Evolutionary conservation across 768 basidiomycete genomes (phyloP), one percentile per base, ranked within the genome.

Genomic region (Chalciporus sphaerocephalus): DNA sequence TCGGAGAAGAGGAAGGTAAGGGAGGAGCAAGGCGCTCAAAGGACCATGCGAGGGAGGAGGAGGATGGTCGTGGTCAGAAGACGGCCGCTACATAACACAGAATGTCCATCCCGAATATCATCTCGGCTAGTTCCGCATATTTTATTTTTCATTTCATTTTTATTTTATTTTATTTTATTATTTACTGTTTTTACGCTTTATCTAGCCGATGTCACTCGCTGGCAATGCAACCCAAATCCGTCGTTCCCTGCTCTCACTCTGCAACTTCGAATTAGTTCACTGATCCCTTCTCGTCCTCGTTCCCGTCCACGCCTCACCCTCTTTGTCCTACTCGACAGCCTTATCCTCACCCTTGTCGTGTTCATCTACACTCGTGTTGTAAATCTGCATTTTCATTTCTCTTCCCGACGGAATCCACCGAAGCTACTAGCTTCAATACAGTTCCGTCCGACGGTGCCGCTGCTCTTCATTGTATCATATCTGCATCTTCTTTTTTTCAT

Each of bases 1-100:
- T 66, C 73, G 73, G 74, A 32, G 41, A 38, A 42, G 59, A 56
- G 53, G 56, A 52, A 48, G 55, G 58, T 54, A 56, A 60, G 56
- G 48, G 54, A 51, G 57, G 54, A 42, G 43, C 38, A 46, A 45
- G 44, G 33, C 54, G 52, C 63, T 65, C 64, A 65, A 67, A 63
- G 59, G 65, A 66, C 64, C 66, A 65, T 67, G 59, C 55, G 53
- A 58, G 56, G 52, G 56, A 47, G 46, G 55, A 43, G 44, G 47
- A 43, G 21, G 56, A 58, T 50, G 51, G 50, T 44, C 22, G 48
- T 57, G 61, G 58, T 61, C 57, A 66, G 58, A 64, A 55, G 52
- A 62, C 56, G 35, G 43, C 60, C 49, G 51, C 35, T 66, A 60
- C 61, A 63, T 63, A 61, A 60, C 58, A 34, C 50, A 48, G 47